phyloP scores from a whole-genome alignment of 192 early-diverging fungal species.

The Coemansia sp. region DNA sequence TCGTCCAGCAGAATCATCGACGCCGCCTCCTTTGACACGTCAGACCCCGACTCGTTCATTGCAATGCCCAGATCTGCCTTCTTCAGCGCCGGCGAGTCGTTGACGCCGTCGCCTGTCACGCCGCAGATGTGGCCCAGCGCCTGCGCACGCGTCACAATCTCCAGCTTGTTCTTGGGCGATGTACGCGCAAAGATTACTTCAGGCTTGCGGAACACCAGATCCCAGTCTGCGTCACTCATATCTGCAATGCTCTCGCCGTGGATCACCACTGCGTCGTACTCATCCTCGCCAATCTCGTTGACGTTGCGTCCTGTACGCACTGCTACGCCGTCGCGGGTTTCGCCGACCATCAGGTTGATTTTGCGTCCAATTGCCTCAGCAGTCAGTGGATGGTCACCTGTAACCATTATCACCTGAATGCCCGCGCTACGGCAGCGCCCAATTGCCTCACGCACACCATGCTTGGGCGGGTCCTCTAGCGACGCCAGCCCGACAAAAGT shows the following conservation, averaged over 20 bases:
- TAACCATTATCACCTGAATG: conserved; percentile 99
- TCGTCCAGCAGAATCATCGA: conserved; percentile 97
- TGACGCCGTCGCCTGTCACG: conserved; percentile 96
- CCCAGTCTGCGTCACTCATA: conserved; percentile 85
- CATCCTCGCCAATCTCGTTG: conserved; percentile 70
- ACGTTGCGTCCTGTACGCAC: conserved; percentile 61
- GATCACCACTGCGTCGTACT: conserved; percentile 87
- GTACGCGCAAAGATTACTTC: conserved; percentile 98
- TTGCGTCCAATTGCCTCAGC: conserved; percentile 96
- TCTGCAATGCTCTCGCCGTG: conserved; percentile 86
- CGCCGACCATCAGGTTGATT: conserved; percentile 90
- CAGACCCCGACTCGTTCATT: conserved; percentile 93
- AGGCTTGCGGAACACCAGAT: conserved; percentile 86
- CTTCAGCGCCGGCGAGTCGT: conserved; percentile 94
- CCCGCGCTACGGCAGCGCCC: conserved; percentile 89
- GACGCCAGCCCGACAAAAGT: conserved; percentile 84
- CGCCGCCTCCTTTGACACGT: conserved; percentile 95
- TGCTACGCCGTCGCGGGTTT: conserved; percentile 80
- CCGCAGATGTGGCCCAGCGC: conserved; percentile 92
- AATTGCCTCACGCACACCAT: conserved; percentile 97
- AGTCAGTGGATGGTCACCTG: conserved; percentile 93
- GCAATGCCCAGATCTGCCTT: conserved; percentile 97
- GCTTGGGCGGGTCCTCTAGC: conserved; percentile 97
- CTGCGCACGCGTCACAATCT: conserved; percentile 93
- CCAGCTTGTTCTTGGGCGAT: conserved; percentile 93